Conservation (phyloP, 139 green algal species). For the Tetradesmus obliquus region DNA sequence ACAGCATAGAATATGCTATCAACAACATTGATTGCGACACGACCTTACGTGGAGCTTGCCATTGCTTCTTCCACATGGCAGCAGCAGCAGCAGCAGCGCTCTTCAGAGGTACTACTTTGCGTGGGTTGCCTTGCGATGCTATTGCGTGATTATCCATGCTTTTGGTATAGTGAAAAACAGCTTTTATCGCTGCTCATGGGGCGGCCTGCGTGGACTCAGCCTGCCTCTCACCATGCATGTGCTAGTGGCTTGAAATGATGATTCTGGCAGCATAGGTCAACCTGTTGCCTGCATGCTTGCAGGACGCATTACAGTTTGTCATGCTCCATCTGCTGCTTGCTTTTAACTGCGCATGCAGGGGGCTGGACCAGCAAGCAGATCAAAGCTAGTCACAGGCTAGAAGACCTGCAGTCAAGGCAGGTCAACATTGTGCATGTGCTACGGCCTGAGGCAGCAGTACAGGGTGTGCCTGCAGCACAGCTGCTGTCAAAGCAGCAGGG, state of each 20-base stretch:
- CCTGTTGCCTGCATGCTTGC: not conserved
- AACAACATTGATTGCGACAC: not conserved
- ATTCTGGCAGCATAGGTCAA: not conserved
- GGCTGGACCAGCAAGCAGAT: conserved; percentile 18
- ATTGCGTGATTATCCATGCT: too few species aligned
- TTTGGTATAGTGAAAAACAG: too few species aligned
- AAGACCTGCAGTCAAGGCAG: not conserved
- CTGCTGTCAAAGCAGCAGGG: not conserved
- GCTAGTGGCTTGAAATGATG: not conserved
- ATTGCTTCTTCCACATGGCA: conserved; percentile 16
- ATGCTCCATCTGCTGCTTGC: not conserved
- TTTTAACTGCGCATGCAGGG: not conserved
- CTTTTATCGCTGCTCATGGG: not conserved
- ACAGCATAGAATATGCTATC: not conserved
- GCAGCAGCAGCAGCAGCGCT: conserved; percentile 13
- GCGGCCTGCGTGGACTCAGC: not conserved
- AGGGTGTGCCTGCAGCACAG: not conserved
- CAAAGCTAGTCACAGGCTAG: not conserved
- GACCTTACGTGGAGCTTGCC: not conserved
- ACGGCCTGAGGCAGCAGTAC: not conserved
- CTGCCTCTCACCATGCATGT: not conserved
- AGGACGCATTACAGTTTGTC: not conserved
- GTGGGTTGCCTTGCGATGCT: too few species aligned
- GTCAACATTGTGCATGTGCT: conserved; percentile 31
- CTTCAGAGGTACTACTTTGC: not conserved